These are phyloP conservation scores for Forsythia suspensa DNA, from an alignment of 257 asterid species.

Conservation along the genomic window DNA sequence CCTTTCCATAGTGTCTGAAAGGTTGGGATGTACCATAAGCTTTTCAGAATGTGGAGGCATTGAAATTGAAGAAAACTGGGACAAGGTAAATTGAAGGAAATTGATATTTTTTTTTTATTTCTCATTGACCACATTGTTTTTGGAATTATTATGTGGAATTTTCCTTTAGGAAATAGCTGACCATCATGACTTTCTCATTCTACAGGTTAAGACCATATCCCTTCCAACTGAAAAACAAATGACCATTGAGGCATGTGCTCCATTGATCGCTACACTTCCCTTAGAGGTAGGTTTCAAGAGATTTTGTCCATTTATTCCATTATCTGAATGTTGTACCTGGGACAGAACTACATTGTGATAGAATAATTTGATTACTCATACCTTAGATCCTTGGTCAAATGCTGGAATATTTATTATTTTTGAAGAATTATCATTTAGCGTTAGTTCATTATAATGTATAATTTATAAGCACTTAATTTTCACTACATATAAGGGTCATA, in stretches of 20 bases:
- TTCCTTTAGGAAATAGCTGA: slow-evolving; percentile 2
- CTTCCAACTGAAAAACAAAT: slow-evolving; percentile 80
- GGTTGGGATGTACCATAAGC: slow-evolving; percentile 83
- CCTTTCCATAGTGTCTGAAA: slow-evolving; percentile 78
- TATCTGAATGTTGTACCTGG: background rate
- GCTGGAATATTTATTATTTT: background rate
- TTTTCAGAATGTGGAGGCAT: slow-evolving; percentile 97
- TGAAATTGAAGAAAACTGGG: slow-evolving; percentile 97
- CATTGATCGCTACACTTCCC: slow-evolving; percentile 86
- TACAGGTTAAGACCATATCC: slow-evolving; percentile 76
- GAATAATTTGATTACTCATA: background rate
- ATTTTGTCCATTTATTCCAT: slow-evolving; percentile 6
- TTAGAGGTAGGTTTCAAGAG: slow-evolving; percentile 58
- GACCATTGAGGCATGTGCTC: slow-evolving; percentile 85
- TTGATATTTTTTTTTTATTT: slow-evolving; percentile 10
- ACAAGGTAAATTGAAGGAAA: slow-evolving; percentile 55
- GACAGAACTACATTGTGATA: background rate
- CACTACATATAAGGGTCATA: background rate
- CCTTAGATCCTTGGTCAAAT: background rate
- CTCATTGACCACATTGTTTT: background rate
- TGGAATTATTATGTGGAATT: background rate
- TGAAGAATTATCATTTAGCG: background rate
- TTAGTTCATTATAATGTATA: background rate
- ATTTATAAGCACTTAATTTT: background rate
- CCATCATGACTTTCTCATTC: slow-evolving; percentile 1